These are phyloP conservation scores for Dimargaris xerosporica DNA, from an alignment of 192 early-diverging fungal genomes.

Conservation along the genomic window DNA sequence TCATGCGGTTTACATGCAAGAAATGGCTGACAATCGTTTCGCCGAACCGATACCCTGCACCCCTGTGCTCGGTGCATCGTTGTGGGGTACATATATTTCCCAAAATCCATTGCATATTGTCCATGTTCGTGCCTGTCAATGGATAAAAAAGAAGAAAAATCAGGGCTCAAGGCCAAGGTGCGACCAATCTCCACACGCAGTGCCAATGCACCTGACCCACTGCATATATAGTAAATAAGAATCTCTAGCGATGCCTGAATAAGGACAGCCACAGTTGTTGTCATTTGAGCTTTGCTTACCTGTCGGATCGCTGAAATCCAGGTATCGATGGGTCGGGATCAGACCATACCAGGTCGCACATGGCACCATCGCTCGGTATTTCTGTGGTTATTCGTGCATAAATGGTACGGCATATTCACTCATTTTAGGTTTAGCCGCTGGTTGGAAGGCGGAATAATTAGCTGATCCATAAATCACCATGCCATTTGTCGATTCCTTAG, in stretches of 20 bases:
- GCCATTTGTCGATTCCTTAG: background rate
- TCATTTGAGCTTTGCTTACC: conserved; percentile 18
- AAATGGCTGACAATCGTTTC: conserved; percentile 61
- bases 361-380: conserved; percentile 88
- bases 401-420: conserved; percentile 6
- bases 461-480: background rate
- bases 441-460: background rate
- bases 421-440: background rate
- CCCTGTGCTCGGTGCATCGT: conserved; percentile 26
- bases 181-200: conserved; percentile 5
- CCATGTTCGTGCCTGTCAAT: background rate
- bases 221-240: background rate
- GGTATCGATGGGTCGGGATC: conserved; percentile 63
- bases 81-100: conserved; percentile 7
- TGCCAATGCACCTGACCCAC: background rate
- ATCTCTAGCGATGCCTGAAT: background rate
- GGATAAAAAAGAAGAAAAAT: background rate
- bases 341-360: conserved; percentile 89
- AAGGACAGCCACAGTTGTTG: background rate
- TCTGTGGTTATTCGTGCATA: conserved; percentile 28
- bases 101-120: background rate
- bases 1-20: conserved; percentile 58
- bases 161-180: background rate
- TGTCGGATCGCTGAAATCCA: conserved; percentile 68
- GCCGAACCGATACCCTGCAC: conserved; percentile 82